These are phyloP conservation scores for Pichia inconspicua DNA, from an alignment of 1,139 yeast genomes.

Conservation along the genomic window DNA sequence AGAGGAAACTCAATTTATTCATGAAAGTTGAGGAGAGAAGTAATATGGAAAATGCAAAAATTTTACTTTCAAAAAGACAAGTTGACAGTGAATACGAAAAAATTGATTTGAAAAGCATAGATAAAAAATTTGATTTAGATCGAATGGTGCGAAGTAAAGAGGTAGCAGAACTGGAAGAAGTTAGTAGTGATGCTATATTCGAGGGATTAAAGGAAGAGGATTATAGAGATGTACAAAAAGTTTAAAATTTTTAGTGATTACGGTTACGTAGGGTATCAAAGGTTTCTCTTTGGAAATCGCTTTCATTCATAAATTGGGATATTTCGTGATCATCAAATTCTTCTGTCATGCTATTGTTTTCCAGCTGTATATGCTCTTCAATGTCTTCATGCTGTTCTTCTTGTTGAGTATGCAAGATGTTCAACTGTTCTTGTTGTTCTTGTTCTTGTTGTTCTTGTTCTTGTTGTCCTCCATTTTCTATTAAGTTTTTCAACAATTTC, in stretches of 20 bases:
- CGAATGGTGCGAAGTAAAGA: slow-evolving; percentile 8
- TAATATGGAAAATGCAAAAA: not conserved
- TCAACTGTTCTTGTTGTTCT: not conserved
- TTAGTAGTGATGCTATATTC: slow-evolving; percentile 9
- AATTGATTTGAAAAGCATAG: slow-evolving; percentile 5
- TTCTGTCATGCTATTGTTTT: not conserved
- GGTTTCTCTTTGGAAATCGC: slow-evolving; percentile 4
- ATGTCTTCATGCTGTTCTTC: not conserved
- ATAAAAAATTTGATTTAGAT: slow-evolving; percentile 6
- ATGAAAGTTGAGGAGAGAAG: not conserved
- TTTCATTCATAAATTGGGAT: not conserved
- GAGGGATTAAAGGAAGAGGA: slow-evolving; percentile 16
- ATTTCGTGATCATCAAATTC: not conserved
- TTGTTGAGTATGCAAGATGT: not conserved
- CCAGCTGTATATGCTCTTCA: not conserved
- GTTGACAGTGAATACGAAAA: slow-evolving; percentile 5
- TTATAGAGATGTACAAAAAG: slow-evolving; percentile 11
- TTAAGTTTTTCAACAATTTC: slow-evolving; percentile 7
- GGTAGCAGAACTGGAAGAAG: not conserved
- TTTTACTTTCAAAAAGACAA: not conserved
- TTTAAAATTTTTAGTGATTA: not conserved
- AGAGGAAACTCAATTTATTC: slow-evolving; percentile 1
- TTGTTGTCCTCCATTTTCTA: not conserved
- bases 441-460: not conserved
- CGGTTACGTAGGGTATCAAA: slow-evolving; percentile 4